Evolutionary conservation across 2,329 filamentous ascomycete genomes (phyloP), one percentile per base, ranked within the genome.

Genomic region (Thielaviopsis punctulata): DNA sequence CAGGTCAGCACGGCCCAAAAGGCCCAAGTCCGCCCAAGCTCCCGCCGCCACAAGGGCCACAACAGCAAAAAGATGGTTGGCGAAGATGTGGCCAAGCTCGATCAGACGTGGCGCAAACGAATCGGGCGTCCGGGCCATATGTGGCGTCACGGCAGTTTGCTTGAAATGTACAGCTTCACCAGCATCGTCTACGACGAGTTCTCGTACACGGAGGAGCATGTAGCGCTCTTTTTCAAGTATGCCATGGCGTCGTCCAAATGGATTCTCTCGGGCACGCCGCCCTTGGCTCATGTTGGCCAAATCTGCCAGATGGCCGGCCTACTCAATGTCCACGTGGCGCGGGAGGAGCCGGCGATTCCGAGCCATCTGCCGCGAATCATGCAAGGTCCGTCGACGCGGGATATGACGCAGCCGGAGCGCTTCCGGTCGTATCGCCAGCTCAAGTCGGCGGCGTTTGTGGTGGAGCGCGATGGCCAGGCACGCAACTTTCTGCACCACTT

Each of bases 111-210:
- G 45, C 46, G 39, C 30, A n/a, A 30, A 4, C 19, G 25, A 25
- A 19, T 49, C 1, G 24, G n/a, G 7, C 12, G 13, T 15, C 51
- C 50, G 8, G 48, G 45, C 4, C 33, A 19, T 4, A n/a, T 52
- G 12, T 55, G 50, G 53, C 57, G 58, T 21, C 27, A 52, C 0
- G 55, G 52, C 12, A 43, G 36, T 23, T 52, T 65, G 2, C 57
- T 71, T 0, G 66, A 71, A 54, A 59, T 60, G 39, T 69, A 64
- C 55, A 66, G 60, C 30, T 71, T 62, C 30, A 55, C 63, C 18
- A 62, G 68, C 3, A 58, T 70, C 10, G 60, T 72, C 9, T 66
- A 66, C 56, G 69, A 72, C 52, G 69, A 72, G 54, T 69, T 67
- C 56, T 68, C 69, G 0, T 71, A 70, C 52, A 58, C 63, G 36